Conservation (phyloP, 345 rosid species). For the Turnera subulata region DNA sequence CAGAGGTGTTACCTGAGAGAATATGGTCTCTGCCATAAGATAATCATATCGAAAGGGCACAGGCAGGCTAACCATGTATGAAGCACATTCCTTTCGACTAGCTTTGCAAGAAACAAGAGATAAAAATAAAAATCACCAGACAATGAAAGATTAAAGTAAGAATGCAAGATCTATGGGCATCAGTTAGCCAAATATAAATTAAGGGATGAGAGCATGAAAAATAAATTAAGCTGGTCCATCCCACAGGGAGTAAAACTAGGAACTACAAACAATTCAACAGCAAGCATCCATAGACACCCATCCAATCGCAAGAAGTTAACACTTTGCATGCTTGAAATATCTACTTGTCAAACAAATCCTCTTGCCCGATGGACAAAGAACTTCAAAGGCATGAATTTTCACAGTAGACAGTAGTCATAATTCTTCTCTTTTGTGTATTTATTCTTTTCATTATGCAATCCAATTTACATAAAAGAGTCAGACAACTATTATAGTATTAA, state of each 20-base stretch:
- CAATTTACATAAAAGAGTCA: background rate
- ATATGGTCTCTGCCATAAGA: conserved; percentile 96
- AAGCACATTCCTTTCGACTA: conserved; percentile 99
- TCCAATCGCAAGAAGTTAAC: background rate
- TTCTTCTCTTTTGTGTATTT: background rate
- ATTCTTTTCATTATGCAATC: conserved; percentile 1
- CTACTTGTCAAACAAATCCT: too few relatives aligned
- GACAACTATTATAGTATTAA: too few relatives aligned
- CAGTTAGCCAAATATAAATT: background rate
- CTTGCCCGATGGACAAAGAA: too few relatives aligned
- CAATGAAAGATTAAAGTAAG: conserved; percentile 3
- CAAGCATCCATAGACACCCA: background rate
- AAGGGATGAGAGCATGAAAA: background rate
- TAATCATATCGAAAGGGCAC: conserved; percentile 96
- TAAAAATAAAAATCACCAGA: conserved; percentile 27
- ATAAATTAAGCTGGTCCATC: background rate
- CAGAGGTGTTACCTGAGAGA: conserved; percentile 74
- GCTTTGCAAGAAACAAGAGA: conserved; percentile 72
- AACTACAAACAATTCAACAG: background rate
- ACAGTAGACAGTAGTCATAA: too few relatives aligned
- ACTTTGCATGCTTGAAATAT: too few relatives aligned
- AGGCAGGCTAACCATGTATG: conserved; percentile 89
- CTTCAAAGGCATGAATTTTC: too few relatives aligned
- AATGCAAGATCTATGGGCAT: background rate
- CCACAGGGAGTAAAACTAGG: background rate